These are phyloP conservation scores for Gentiana dahurica DNA, from an alignment of 257 asterid genomes.

Conservation along the genomic window DNA sequence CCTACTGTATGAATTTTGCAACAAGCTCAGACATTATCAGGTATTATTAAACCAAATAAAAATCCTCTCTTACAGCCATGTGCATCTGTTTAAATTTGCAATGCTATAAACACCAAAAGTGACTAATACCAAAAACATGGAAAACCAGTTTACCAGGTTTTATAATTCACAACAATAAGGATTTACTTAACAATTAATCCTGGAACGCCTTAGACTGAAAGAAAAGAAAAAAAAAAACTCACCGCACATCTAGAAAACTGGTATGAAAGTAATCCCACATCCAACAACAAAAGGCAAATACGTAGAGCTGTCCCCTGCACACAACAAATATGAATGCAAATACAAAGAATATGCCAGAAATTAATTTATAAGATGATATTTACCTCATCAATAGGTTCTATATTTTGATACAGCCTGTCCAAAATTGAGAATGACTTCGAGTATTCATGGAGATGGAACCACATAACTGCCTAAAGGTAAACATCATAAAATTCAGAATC, in stretches of 20 bases:
- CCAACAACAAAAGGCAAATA: constrained; percentile 79
- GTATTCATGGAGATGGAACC: constrained; percentile 91
- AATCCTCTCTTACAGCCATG: no score
- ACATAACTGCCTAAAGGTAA: constrained; percentile 67
- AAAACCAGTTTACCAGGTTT: no score
- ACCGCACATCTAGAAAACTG: constrained; percentile 70
- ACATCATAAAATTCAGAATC: constrained; percentile 3
- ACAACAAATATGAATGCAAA: constrained; percentile 16
- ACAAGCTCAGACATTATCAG: no score
- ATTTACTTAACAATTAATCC: not conserved
- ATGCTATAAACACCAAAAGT: no score
- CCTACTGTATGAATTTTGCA: no score
- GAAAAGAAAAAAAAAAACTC: constrained; percentile 22
- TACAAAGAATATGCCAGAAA: constrained; percentile 1
- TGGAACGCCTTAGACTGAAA: not conserved
- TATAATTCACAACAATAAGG: no score
- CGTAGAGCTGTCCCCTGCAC: constrained; percentile 81
- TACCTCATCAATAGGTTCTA: constrained; percentile 91
- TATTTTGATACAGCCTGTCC: constrained; percentile 71
- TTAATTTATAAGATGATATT: not conserved
- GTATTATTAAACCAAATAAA: no score
- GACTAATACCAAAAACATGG: no score
- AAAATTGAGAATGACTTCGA: constrained; percentile 54
- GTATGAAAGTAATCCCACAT: constrained; percentile 66
- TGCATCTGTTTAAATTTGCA: no score